Conservation (phyloP, 352 stramenopile species). For the Phytopythium chamaehyphon region DNA sequence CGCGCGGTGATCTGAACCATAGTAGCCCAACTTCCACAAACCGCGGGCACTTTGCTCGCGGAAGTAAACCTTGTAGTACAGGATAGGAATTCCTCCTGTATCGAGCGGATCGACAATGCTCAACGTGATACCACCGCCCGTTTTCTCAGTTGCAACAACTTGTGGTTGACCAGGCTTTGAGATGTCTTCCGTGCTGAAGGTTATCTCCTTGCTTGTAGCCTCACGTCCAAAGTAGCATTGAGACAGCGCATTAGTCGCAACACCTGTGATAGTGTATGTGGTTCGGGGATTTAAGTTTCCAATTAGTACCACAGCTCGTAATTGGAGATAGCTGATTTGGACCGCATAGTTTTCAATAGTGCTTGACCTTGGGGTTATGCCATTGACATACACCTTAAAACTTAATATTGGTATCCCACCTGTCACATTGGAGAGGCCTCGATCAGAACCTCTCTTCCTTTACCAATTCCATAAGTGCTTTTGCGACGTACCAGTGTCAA, state of each 20-base stretch:
- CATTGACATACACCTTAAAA: slow-evolving; percentile 41
- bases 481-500: slow-evolving; percentile 33
- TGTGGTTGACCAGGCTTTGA: slow-evolving; percentile 24
- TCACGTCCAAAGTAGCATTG: slow-evolving; percentile 37
- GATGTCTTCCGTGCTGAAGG: slow-evolving; percentile 20
- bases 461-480: not conserved
- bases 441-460: slow-evolving; percentile 3
- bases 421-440: slow-evolving; percentile 6
- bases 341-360: slow-evolving; percentile 8
- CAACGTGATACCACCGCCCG: slow-evolving; percentile 48
- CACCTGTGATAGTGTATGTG: slow-evolving; percentile 23
- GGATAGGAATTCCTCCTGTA: slow-evolving; percentile 36
- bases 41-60: slow-evolving; percentile 11
- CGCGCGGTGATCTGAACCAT: slow-evolving; percentile 13
- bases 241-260: slow-evolving; percentile 40
- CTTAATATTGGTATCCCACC: slow-evolving; percentile 43
- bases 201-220: slow-evolving; percentile 10
- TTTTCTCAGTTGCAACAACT: slow-evolving; percentile 19
- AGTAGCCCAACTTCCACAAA: slow-evolving; percentile 36
- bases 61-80: slow-evolving; percentile 37
- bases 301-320: slow-evolving; percentile 21
- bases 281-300: slow-evolving; percentile 20
- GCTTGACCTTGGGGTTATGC: slow-evolving; percentile 13
- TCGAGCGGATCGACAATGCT: slow-evolving; percentile 40
- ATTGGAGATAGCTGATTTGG: slow-evolving; percentile 19